phyloP scores from a whole-genome alignment of 768 basidiomycete species.

The Tricholoma bakamatsutake region DNA sequence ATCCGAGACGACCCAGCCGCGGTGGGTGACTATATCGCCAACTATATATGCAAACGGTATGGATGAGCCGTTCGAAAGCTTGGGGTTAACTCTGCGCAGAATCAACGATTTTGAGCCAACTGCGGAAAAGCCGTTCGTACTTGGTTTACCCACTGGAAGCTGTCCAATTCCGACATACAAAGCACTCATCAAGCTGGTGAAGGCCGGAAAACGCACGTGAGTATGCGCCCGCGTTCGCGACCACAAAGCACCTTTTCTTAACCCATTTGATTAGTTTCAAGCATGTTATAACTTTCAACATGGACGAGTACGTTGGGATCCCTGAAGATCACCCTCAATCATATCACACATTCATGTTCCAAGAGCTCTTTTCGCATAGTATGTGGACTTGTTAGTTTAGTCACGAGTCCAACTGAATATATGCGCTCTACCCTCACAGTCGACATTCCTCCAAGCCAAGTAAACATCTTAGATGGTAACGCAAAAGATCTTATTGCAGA shows the following conservation, averaged over 20 bases:
- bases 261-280: slow-evolving; percentile 55
- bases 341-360: slow-evolving; percentile 94
- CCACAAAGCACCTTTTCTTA: background rate
- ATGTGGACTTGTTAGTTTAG: slow-evolving; percentile 16
- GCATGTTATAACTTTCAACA: slow-evolving; percentile 86
- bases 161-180: slow-evolving; percentile 89
- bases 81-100: slow-evolving; percentile 24
- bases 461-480: slow-evolving; percentile 81
- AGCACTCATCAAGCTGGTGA: slow-evolving; percentile 68
- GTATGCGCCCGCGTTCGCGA: slow-evolving; percentile 19
- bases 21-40: slow-evolving; percentile 76
- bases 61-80: slow-evolving; percentile 5
- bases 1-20: slow-evolving; percentile 67
- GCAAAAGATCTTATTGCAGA: slow-evolving; percentile 71
- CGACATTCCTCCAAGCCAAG: slow-evolving; percentile 73
- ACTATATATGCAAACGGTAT: slow-evolving; percentile 74
- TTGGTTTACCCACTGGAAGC: slow-evolving; percentile 85
- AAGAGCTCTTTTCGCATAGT: slow-evolving; percentile 86
- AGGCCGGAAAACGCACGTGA: slow-evolving; percentile 71
- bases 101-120: slow-evolving; percentile 81
- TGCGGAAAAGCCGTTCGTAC: slow-evolving; percentile 69
- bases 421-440: slow-evolving; percentile 30
- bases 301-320: slow-evolving; percentile 91
- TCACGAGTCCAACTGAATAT: background rate
- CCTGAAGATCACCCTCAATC: slow-evolving; percentile 78